Conservation (phyloP, 345 rosid genomes). For the Melaleuca quinquenervia region DNA sequence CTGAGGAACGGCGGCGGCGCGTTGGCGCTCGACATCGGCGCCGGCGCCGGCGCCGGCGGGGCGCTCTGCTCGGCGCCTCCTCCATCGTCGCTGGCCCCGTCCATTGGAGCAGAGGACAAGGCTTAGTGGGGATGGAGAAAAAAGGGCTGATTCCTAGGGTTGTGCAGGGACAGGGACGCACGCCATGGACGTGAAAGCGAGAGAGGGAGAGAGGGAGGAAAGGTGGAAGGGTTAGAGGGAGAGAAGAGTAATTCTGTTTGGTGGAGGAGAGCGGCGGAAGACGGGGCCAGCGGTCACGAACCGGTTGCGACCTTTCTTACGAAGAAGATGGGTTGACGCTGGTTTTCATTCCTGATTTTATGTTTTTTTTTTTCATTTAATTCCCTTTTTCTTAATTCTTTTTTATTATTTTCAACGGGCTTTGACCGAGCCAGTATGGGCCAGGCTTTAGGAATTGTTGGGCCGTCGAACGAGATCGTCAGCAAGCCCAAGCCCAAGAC, state of each 20-base stretch:
- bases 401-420: neutral
- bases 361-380: neutral
- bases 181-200: neutral
- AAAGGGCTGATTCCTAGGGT: slow-evolving; percentile 2
- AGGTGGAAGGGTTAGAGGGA: neutral
- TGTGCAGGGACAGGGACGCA: neutral
- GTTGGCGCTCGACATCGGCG: slow-evolving; percentile 29
- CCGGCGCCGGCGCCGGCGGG: slow-evolving; percentile 10
- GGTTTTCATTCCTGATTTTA: neutral
- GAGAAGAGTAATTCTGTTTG: neutral
- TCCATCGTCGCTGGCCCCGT: slow-evolving; percentile 10
- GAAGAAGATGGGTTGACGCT: neutral
- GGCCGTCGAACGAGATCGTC: neutral
- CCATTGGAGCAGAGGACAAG: slow-evolving; percentile 1
- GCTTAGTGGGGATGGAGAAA: no score
- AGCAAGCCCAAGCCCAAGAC: neutral
- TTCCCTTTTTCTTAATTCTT: neutral
- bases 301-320: neutral
- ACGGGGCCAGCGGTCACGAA: neutral
- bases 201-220: neutral
- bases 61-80: neutral
- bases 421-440: neutral
- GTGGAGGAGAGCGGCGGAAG: neutral
- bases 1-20: slow-evolving; percentile 79
- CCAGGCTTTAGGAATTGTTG: neutral